phyloP scores from a whole-genome alignment of 768 basidiomycete species.

The Symmetrospora coprosmae region DNA sequence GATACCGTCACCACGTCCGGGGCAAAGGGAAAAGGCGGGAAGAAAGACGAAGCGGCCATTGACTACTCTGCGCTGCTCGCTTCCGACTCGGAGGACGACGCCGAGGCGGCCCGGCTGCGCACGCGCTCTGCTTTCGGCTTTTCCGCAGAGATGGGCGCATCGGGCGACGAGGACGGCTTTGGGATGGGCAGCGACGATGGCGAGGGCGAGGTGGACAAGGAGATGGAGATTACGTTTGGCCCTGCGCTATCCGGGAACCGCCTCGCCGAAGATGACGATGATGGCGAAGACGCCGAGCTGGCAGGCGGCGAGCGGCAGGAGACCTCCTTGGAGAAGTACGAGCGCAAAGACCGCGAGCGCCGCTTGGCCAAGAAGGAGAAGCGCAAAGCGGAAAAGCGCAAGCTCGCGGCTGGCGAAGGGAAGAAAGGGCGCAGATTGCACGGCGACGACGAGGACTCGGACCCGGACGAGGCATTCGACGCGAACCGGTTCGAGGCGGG shows the following conservation, averaged over 20 bases:
- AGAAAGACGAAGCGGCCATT: slow-evolving; percentile 71
- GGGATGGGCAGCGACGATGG: slow-evolving; percentile 38
- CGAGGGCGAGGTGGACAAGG: slow-evolving; percentile 39
- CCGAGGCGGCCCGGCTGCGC: slow-evolving; percentile 35
- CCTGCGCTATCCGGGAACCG: slow-evolving; percentile 56
- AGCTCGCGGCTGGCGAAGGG: slow-evolving; percentile 15
- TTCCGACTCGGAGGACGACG: slow-evolving; percentile 48
- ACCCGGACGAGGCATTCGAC: slow-evolving; percentile 28
- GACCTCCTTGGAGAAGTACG: slow-evolving; percentile 78
- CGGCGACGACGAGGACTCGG: slow-evolving; percentile 29
- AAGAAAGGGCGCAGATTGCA: slow-evolving; percentile 39
- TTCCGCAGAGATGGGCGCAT: slow-evolving; percentile 59
- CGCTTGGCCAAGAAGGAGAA: slow-evolving; percentile 65
- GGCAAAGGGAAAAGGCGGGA: slow-evolving; percentile 65
- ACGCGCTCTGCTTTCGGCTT: slow-evolving; percentile 18
- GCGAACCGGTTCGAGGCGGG: slow-evolving; percentile 20
- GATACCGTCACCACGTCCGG: slow-evolving; percentile 37
- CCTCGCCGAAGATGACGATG: slow-evolving; percentile 28
- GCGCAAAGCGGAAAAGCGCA: slow-evolving; percentile 39
- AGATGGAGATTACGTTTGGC: slow-evolving; percentile 91
- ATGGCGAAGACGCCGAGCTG: slow-evolving; percentile 35
- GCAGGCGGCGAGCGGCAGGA: too few species aligned
- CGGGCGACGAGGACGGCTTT: slow-evolving; percentile 38
- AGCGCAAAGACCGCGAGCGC: slow-evolving; percentile 79
- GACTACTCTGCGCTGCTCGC: slow-evolving; percentile 74